phyloP scores from a whole-genome alignment of 495 filamentous ascomycete species.

The Thermothielavioides terrestris region DNA sequence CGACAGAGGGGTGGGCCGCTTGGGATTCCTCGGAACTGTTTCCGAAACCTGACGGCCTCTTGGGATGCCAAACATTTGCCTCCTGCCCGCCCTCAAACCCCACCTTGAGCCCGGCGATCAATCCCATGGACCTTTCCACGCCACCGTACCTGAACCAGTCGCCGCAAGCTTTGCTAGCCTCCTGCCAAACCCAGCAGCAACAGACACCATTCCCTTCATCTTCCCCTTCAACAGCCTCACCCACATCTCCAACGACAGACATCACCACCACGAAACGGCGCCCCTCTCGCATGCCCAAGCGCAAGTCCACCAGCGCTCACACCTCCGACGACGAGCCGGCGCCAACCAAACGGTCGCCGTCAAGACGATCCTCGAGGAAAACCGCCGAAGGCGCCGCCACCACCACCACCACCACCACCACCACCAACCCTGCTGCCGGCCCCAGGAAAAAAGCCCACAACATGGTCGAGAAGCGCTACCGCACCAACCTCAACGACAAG shows the following conservation, averaged over 20 bases:
- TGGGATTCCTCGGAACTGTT: slow-evolving; percentile 17
- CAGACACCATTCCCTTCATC: neutral
- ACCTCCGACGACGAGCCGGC: slow-evolving; percentile 12
- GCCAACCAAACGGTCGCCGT: neutral
- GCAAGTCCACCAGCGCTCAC: slow-evolving; percentile 21
- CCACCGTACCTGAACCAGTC: slow-evolving; percentile 1
- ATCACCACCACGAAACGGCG: slow-evolving; percentile 10
- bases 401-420: too few species aligned
- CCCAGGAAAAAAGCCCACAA: slow-evolving; percentile 38
- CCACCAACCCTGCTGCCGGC: neutral
- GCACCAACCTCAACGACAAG: slow-evolving; percentile 45
- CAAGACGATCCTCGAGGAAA: neutral
- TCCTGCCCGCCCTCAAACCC: slow-evolving; percentile 1
- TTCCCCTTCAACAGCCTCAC: neutral
- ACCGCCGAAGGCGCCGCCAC: slow-evolving; percentile 4
- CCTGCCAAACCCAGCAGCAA: neutral
- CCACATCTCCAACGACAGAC: neutral
- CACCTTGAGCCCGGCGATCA: slow-evolving; percentile 22
- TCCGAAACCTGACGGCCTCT: slow-evolving; percentile 13
- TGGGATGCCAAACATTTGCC: slow-evolving; percentile 7
- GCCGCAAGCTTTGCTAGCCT: slow-evolving; percentile 6
- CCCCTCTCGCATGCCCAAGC: slow-evolving; percentile 21
- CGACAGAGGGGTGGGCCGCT: slow-evolving; percentile 12
- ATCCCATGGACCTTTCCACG: slow-evolving; percentile 23
- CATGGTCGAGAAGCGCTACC: slow-evolving; percentile 43